These are phyloP conservation scores for Lentinus brumalis DNA, from an alignment of 768 basidiomycete species.

Conservation along the genomic window DNA sequence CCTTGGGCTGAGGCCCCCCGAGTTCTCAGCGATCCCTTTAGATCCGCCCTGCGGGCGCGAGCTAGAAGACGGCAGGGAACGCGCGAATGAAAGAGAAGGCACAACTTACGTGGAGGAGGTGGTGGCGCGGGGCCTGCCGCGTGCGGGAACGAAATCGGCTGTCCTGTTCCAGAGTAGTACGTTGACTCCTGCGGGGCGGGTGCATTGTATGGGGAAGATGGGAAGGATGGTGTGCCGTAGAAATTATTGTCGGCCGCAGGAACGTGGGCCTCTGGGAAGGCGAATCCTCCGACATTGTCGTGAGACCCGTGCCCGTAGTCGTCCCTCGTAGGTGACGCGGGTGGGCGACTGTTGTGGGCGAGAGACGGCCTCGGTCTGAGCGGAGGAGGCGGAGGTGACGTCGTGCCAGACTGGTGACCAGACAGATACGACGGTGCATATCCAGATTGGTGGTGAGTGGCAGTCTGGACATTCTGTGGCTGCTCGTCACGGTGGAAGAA, in stretches of 20 bases:
- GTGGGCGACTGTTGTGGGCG: conserved; percentile 15
- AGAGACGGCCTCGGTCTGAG: conserved; percentile 17
- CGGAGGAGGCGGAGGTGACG: conserved; percentile 12
- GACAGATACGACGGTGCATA: conserved; percentile 10
- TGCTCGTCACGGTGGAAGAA: background rate
- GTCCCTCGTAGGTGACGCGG: background rate
- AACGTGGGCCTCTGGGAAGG: conserved; percentile 26
- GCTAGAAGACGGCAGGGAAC: background rate
- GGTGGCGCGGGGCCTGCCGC: conserved; percentile 31
- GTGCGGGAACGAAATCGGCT: conserved; percentile 10
- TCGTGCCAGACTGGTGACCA: background rate
- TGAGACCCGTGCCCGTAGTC: background rate
- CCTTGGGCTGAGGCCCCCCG: background rate
- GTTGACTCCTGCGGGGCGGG: conserved; percentile 1
- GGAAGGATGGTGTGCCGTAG: conserved; percentile 1
- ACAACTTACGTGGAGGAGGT: conserved; percentile 41
- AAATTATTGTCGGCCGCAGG: conserved; percentile 6
- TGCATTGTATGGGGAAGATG: background rate
- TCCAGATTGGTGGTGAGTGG: conserved; percentile 3
- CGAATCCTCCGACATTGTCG: conserved; percentile 18
- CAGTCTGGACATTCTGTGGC: background rate
- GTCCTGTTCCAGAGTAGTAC: conserved; percentile 2
- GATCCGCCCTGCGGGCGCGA: background rate
- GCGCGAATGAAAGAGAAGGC: conserved; percentile 1
- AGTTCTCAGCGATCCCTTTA: background rate